Base-by-base conservation (phyloP, 164 flowering plant species). In the Dillenia turbinata region DNA sequence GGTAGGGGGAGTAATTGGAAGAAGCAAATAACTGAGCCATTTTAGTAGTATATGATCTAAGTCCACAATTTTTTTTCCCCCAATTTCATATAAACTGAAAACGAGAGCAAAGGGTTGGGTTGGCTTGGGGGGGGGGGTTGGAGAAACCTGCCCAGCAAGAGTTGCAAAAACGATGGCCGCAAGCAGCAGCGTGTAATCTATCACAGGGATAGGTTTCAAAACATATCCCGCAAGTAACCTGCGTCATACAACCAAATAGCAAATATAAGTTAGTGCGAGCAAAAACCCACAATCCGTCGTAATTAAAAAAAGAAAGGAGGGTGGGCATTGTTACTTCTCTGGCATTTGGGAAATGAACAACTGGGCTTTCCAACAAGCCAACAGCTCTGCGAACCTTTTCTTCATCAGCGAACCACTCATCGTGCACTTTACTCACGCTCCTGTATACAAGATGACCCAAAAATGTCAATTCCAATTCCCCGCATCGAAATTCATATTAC, bases 321-420 rank as follows among this genome's bases (percentile, higher is more conserved):
- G 5, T n/a, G 40, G 40, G 40, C 40, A 33, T 33, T 33, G 6
- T 73, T 71, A 83, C 96, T 64, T 81, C 84, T 57, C 57, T 72
- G 44, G 68, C 68, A 72, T 69, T 78, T 14, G 76, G 66, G 52
- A 59, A 48, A 49, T 57, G 61, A 66, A 81, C 71, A 46, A 73
- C 73, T 8, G 89, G 79, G 16, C 57, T 78, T 57, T 81, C 87
- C 70, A 86, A 64, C 71, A 92, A 68, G 44, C 98, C 98, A 49
- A 85, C 87, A 51, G 76, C 66, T 69, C 62, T 73, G 52, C 96
- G 86, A 16, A 85, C 92, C 57, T 63, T 73, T 53, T 75, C 85
- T 76, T 90, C 98, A 73, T 90, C 90, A 0, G 83, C 87, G 81
- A 92, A 90, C 98, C 98, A 92, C 56, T 73, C 94, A 62, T 92